Evolutionary conservation across 2,329 filamentous ascomycete genomes (phyloP).

Genomic region (Exophiala sp.): DNA sequence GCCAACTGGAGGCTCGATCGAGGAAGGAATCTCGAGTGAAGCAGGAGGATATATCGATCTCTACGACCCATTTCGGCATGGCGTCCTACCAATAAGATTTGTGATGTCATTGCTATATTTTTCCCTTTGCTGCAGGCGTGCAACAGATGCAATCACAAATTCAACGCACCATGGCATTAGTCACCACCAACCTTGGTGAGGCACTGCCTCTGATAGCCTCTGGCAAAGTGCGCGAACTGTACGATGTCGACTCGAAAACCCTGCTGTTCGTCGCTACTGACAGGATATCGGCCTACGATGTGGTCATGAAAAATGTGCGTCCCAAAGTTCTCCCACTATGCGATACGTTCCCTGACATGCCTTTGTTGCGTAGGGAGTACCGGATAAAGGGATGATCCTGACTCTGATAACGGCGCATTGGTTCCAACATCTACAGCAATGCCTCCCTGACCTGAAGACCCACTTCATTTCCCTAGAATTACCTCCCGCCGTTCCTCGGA

Average conservation of each 20-base stretch:
- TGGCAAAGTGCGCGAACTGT: conserved; percentile 78
- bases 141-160: background rate
- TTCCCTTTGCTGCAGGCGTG: background rate
- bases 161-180: conserved; percentile 21
- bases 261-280: conserved; percentile 82
- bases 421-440: conserved; percentile 56
- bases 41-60: too few species aligned
- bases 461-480: conserved; percentile 58
- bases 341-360: conserved; percentile 29
- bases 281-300: conserved; percentile 92
- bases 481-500: conserved; percentile 43
- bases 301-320: conserved; percentile 70
- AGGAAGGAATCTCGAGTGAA: too few species aligned
- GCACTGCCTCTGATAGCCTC: conserved; percentile 49
- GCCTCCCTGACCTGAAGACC: conserved; percentile 54
- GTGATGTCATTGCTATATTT: background rate
- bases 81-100: background rate
- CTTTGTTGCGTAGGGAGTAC: conserved; percentile 54
- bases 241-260: conserved; percentile 61
- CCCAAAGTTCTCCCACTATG: conserved; percentile 37
- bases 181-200: conserved; percentile 39
- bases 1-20: too few species aligned
- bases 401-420: conserved; percentile 63
- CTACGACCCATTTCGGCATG: background rate
- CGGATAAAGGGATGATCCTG: conserved; percentile 60